These are phyloP conservation scores for Debaryomyces psychrophilus DNA, from an alignment of 1,139 yeast genomes.

Conservation along the genomic window DNA sequence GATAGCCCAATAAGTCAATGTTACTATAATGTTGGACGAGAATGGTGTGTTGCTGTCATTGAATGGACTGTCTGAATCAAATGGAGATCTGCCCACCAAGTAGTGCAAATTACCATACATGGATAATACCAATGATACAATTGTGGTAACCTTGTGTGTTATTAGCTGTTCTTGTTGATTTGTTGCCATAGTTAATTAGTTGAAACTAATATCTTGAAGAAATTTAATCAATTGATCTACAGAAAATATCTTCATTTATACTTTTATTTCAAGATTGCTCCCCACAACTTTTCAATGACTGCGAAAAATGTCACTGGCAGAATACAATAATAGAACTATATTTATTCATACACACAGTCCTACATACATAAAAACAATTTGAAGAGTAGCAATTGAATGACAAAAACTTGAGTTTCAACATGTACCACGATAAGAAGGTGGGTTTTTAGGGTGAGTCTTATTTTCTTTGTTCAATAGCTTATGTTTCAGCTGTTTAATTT, in stretches of 20 bases:
- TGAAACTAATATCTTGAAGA: background rate
- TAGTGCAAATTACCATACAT: slow-evolving; percentile 57
- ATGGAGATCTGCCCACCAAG: slow-evolving; percentile 52
- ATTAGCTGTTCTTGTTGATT: slow-evolving; percentile 13
- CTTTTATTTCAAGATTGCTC: slow-evolving; percentile 5
- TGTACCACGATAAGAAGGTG: slow-evolving; percentile 55
- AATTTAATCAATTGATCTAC: background rate
- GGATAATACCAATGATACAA: slow-evolving; percentile 55
- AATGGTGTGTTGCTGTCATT: slow-evolving; percentile 63
- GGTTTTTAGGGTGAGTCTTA: slow-evolving; percentile 36
- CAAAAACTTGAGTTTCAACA: slow-evolving; percentile 47
- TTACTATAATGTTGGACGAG: slow-evolving; percentile 57
- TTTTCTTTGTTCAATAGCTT: slow-evolving; percentile 24
- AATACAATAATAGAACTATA: background rate
- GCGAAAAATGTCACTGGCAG: slow-evolving; percentile 4
- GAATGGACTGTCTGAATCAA: slow-evolving; percentile 48
- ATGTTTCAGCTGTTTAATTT: slow-evolving; percentile 30
- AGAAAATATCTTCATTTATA: background rate
- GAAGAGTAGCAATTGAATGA: background rate
- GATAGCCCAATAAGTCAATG: slow-evolving; percentile 61
- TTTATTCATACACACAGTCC: background rate
- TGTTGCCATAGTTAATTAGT: slow-evolving; percentile 8
- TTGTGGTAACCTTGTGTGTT: slow-evolving; percentile 49
- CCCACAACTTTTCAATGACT: slow-evolving; percentile 3
- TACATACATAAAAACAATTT: background rate